Percentiles rank a stretch among this genome's conserved stretches.
Conservation (phyloP, 306 rosid genomes). For the Prunus salicina region DNA sequence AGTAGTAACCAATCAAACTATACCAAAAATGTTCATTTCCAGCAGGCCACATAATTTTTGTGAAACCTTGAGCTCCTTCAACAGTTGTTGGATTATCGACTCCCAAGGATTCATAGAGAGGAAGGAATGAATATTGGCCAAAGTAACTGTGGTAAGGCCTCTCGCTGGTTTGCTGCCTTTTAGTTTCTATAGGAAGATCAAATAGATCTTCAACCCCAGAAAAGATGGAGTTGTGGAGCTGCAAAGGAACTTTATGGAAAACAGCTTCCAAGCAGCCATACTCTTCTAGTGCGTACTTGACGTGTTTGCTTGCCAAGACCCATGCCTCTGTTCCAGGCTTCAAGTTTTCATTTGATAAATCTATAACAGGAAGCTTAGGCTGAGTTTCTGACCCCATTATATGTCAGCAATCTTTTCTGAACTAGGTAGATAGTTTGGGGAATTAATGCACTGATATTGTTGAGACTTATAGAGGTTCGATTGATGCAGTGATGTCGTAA, state of each 20-base stretch:
- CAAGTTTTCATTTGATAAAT: conserved; percentile 35
- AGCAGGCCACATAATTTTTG: conserved; percentile 41
- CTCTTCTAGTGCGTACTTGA: conserved; percentile 51
- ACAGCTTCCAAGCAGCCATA: conserved; percentile 48
- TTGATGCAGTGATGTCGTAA: background rate
- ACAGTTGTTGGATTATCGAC: conserved; percentile 31
- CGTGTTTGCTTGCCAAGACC: conserved; percentile 33
- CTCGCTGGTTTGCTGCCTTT: conserved; percentile 34
- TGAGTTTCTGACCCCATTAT: conserved; percentile 40
- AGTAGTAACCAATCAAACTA: background rate
- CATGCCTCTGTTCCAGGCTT: conserved; percentile 46
- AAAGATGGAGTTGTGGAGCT: conserved; percentile 42
- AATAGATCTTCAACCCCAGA: conserved; percentile 38
- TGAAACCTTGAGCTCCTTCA: conserved; percentile 22
- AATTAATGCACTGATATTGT: background rate
- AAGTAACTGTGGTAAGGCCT: conserved; percentile 27
- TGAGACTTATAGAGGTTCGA: background rate
- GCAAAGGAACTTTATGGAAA: conserved; percentile 33
- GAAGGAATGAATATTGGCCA: conserved; percentile 9
- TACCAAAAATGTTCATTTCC: conserved; percentile 31
- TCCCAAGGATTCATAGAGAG: conserved; percentile 43
- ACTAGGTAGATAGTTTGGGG: background rate
- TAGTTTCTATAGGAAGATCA: conserved; percentile 48
- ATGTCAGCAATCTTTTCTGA: too few relatives aligned
- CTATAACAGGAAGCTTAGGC: conserved; percentile 34